Evolutionary conservation across 257 asterid genomes (phyloP).

Genomic region (Jacaranda mimosifolia): DNA sequence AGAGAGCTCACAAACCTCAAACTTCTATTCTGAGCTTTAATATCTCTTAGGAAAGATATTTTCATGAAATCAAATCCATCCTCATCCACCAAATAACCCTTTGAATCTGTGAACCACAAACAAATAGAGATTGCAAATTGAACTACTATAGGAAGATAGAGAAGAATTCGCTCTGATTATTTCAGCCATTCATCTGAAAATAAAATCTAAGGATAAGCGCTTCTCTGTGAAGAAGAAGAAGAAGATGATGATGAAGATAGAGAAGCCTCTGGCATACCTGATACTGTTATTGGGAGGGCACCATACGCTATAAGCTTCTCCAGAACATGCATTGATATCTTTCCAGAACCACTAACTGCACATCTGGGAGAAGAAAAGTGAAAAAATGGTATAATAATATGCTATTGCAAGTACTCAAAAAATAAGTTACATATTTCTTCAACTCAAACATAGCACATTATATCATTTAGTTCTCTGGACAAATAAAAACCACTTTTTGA

Average conservation of each 20-base stretch:
- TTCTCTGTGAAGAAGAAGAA: neutral
- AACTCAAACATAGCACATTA: conserved; percentile 24
- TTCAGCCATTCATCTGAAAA: conserved; percentile 21
- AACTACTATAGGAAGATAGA: neutral
- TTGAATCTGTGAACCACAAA: conserved; percentile 69
- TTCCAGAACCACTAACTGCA: conserved; percentile 98
- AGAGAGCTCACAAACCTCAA: conserved; percentile 65
- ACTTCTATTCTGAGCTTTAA: conserved; percentile 92
- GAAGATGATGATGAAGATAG: neutral
- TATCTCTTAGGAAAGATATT: conserved; percentile 85
- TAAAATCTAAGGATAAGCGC: conserved; percentile 12
- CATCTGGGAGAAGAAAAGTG: conserved; percentile 66
- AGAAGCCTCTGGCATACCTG: conserved; percentile 58
- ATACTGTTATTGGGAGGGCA: conserved; percentile 90
- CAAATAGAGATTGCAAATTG: conserved; percentile 36
- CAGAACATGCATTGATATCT: conserved; percentile 94
- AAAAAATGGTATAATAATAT: conserved; percentile 15
- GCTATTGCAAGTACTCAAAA: conserved; percentile 14
- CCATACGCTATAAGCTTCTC: conserved; percentile 96
- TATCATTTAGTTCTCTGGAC: conserved; percentile 16
- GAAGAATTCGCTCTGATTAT: neutral
- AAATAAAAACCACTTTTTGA: conserved; percentile 15
- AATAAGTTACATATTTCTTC: conserved; percentile 8
- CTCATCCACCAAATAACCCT: conserved; percentile 96
- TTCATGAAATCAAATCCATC: conserved; percentile 97